Evolutionary conservation across 176 grass and related monocot genomes (phyloP).

Genomic region (Aegilops tauschii): DNA sequence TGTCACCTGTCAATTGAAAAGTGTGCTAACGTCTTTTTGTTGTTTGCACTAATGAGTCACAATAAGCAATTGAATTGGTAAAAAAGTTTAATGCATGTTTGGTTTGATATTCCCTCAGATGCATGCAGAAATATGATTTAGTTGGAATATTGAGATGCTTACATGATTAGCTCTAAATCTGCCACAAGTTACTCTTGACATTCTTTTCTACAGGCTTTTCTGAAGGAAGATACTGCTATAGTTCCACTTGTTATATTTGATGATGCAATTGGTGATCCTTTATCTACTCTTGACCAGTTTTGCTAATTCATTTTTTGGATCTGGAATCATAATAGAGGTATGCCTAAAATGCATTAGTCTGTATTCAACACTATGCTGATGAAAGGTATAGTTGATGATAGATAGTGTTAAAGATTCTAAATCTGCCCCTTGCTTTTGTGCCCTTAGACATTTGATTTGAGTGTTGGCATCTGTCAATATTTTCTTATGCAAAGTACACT

Average conservation of each 20-base stretch:
- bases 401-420: slow-evolving; percentile 40
- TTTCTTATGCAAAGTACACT: slow-evolving; percentile 7
- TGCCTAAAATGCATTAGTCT: slow-evolving; percentile 90
- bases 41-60: neutral
- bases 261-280: slow-evolving; percentile 99
- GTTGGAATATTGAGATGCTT: slow-evolving; percentile 54
- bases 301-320: slow-evolving; percentile 98
- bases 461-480: neutral
- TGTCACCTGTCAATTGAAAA: neutral
- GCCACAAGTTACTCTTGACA: slow-evolving; percentile 99
- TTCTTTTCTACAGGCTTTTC: slow-evolving; percentile 99
- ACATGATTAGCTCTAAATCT: slow-evolving; percentile 78
- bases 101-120: neutral
- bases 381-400: slow-evolving; percentile 50
- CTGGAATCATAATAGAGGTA: slow-evolving; percentile 98
- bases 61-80: slow-evolving; percentile 2
- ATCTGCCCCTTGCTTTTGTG: slow-evolving; percentile 35
- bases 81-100: slow-evolving; percentile 9
- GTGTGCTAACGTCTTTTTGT: neutral
- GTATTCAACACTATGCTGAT: slow-evolving; percentile 54
- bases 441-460: slow-evolving; percentile 35
- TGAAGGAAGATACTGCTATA: slow-evolving; percentile 93
- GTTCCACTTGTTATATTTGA: slow-evolving; percentile 99
- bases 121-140: slow-evolving; percentile 37
- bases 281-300: slow-evolving; percentile 99